Evolutionary conservation across 2,329 filamentous ascomycete genomes (phyloP), one percentile per base, ranked within the genome.

Genomic region (Alternaria dauci): DNA sequence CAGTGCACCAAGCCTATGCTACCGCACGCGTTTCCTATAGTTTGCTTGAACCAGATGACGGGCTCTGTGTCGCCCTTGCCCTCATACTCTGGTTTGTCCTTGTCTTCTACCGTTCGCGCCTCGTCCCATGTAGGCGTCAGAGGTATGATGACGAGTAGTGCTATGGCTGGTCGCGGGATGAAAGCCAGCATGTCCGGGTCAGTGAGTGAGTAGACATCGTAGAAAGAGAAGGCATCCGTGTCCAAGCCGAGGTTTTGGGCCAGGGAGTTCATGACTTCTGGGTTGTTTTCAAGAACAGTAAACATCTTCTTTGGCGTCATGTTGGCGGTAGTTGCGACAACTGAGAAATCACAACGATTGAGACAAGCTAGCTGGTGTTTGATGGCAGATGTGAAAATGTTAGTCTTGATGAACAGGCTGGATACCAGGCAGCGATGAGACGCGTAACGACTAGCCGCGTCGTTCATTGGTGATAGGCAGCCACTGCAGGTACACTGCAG

Each of bases 11-110:
- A 72, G 2, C 83, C 85, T 61, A 88, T 87, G n/a, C 84, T 77
- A 0, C 86, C 87, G 66, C 87, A 88, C 0, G 85, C 84, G 67
- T 88, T 79, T 16, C 83, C 80, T 57, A 88, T 87, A 1, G 84
- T 88, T 66, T 88, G 86, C 61, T 81, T 82, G 72, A 86, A 87
- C 85, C 86, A 88, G 23, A 87, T 75, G 5, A 87, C 81, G 0
- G 85, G 84, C 59, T 88, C 85, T 2, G 77, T 65, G 0, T 78
- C 71, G 23, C 85, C 85, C 20, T 69, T 80, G 9, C 80, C 81
- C 4, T 78, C 66, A 65, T 88, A 87, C 8, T 78, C 71, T 3
- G 68, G 57, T 46, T 78, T 80, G 28, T 75, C 71, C 4, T 74
- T 75, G 61, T 81, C 78, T 66, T 85, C 79, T 12, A 71, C 63